Conservation (phyloP, 2,329 filamentous ascomycete species). For the Paraphaeosphaeria minitans region DNA sequence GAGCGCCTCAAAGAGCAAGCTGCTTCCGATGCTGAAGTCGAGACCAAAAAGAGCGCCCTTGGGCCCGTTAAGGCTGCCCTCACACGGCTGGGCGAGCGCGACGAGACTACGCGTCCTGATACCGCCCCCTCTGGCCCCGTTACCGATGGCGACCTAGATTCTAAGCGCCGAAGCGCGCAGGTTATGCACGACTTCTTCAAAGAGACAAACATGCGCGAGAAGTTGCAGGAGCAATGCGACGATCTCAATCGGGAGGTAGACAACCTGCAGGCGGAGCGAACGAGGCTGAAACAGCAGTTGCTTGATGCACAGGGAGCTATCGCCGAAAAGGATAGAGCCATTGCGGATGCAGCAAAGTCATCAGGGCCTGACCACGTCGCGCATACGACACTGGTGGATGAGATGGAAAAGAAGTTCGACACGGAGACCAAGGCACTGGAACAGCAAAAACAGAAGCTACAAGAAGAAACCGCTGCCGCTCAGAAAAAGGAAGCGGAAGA, state of each 20-base stretch:
- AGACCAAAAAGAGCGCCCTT: slow-evolving; percentile 32
- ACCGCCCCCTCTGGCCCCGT: slow-evolving; percentile 39
- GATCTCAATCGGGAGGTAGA: slow-evolving; percentile 40
- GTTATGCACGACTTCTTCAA: slow-evolving; percentile 49
- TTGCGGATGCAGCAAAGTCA: slow-evolving; percentile 26
- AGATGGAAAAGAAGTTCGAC: slow-evolving; percentile 45
- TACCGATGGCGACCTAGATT: slow-evolving; percentile 38
- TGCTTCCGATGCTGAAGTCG: slow-evolving; percentile 44
- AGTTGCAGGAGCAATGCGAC: slow-evolving; percentile 43
- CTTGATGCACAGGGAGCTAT: slow-evolving; percentile 38
- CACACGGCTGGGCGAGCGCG: slow-evolving; percentile 33
- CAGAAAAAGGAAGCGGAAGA: slow-evolving; percentile 40
- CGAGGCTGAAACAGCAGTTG: slow-evolving; percentile 39
- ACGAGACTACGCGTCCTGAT: slow-evolving; percentile 33
- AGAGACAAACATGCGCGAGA: slow-evolving; percentile 44
- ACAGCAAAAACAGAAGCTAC: slow-evolving; percentile 37
- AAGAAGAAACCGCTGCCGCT: slow-evolving; percentile 38
- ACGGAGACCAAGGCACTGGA: slow-evolving; percentile 40
- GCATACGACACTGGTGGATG: slow-evolving; percentile 35
- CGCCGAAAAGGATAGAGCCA: slow-evolving; percentile 38
- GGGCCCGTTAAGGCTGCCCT: slow-evolving; percentile 36
- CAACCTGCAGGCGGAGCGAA: slow-evolving; percentile 37
- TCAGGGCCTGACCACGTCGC: slow-evolving; percentile 24
- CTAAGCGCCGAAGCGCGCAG: slow-evolving; percentile 38
- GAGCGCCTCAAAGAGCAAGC: slow-evolving; percentile 40